These are phyloP conservation scores for Aspergillus fijiensis DNA, from an alignment of 2,329 filamentous ascomycete species.

Conservation along the genomic window DNA sequence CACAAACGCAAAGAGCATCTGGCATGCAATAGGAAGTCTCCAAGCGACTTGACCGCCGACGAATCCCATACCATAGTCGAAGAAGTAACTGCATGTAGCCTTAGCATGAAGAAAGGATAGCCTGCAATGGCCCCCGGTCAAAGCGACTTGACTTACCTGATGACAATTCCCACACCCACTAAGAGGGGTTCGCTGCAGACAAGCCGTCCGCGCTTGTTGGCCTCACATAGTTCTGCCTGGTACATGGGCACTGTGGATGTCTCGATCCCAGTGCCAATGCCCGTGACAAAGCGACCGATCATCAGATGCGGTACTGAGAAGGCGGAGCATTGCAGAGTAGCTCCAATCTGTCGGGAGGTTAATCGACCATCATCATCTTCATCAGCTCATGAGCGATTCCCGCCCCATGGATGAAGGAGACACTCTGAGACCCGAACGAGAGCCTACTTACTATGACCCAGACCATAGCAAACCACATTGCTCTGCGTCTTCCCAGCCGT, in stretches of 20 bases:
- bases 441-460: conserved; percentile 30
- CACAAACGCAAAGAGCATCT: conserved; percentile 46
- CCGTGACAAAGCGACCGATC: conserved; percentile 51
- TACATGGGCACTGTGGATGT: conserved; percentile 43
- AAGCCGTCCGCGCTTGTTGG: conserved; percentile 42
- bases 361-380: too few species aligned
- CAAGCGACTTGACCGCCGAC: conserved; percentile 46
- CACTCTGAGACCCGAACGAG: too few species aligned
- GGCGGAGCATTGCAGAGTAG: conserved; percentile 34
- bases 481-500: conserved; percentile 30
- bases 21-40: conserved; percentile 50
- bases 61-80: conserved; percentile 37
- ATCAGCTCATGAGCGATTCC: too few species aligned
- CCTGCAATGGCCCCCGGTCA: neutral
- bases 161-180: conserved; percentile 40
- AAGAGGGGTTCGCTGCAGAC: conserved; percentile 43
- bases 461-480: conserved; percentile 38
- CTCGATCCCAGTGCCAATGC: conserved; percentile 51
- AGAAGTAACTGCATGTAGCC: conserved; percentile 23
- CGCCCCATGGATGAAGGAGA: too few species aligned
- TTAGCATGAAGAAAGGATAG: neutral
- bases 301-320: conserved; percentile 36
- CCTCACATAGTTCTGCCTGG: conserved; percentile 48
- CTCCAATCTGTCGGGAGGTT: conserved; percentile 27
- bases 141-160: conserved; percentile 21